Conservation (phyloP, 768 basidiomycete genomes). For the Chalciporus chontae region DNA sequence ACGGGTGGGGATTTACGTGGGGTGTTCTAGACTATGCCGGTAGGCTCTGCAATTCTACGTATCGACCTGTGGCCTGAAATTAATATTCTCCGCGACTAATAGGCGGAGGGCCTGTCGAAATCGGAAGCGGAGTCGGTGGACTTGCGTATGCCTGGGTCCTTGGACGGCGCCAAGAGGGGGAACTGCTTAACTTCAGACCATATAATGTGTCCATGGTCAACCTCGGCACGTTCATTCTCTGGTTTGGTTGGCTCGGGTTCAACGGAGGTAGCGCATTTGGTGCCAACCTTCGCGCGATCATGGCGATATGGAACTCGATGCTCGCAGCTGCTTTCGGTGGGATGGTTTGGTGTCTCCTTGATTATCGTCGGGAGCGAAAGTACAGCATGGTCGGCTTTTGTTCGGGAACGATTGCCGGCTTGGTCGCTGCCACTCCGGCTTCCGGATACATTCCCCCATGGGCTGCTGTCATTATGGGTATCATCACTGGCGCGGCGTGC, state of each 20-base stretch:
- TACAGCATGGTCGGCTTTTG: conserved; percentile 93
- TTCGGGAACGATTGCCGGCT: conserved; percentile 80
- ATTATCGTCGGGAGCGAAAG: conserved; percentile 76
- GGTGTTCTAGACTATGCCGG: conserved; percentile 90
- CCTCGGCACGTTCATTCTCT: conserved; percentile 81
- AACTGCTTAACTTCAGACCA: conserved; percentile 77
- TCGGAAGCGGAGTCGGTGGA: conserved; percentile 79
- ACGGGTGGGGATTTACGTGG: conserved; percentile 84
- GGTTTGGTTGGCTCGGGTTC: conserved; percentile 90
- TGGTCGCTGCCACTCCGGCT: conserved; percentile 87
- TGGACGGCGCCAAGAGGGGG: conserved; percentile 71
- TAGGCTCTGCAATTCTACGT: conserved; percentile 25
- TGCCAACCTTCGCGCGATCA: conserved; percentile 81
- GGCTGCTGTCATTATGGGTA: conserved; percentile 72
- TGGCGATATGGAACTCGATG: conserved; percentile 89
- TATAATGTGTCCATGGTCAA: conserved; percentile 84
- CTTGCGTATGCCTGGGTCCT: conserved; percentile 87
- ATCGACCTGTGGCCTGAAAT: conserved; percentile 1
- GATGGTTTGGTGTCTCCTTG: conserved; percentile 77
- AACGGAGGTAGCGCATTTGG: conserved; percentile 89
- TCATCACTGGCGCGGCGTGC: conserved; percentile 65
- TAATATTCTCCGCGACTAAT: conserved; percentile 1
- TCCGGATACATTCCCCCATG: conserved; percentile 79
- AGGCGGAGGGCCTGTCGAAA: conserved; percentile 88
- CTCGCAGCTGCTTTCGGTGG: conserved; percentile 79